Base-by-base conservation (phyloP, 2,329 filamentous ascomycete genomes). In the Blumeria graminis region DNA sequence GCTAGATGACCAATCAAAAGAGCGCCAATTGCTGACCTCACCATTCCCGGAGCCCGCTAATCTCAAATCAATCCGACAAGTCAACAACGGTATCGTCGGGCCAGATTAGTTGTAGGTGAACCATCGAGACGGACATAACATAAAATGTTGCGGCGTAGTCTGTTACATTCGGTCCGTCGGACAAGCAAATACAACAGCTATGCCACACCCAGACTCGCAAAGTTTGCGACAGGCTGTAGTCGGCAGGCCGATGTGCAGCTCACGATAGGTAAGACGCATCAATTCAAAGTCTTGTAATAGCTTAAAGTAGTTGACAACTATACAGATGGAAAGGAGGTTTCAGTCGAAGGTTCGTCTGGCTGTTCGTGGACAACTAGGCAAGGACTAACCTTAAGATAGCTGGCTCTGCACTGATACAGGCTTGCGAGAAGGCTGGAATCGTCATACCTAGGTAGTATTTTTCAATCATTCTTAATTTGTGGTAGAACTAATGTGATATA, bases 341-440 rank as follows among this genome's bases (percentile, higher is more conserved):
- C 88, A 61, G 88, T 98, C 70, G 88, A 95, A 85, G 87, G 88
- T 94, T 82, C 50, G 60, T 60, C 38, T 52, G 33, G 35, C 52
- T 28, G 55, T 28, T 48, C n/a, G 36, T 53, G 14, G 50, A 52
- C 43, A 64, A 65, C 54, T 56, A 60, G 54, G 50, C 5, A 58
- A 35, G 34, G 57, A 5, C 68, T 75, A 66, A 75, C 68, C 58
- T 58, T 65, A 63, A 57, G 66, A 70, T 69, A 94, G 90, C 90
- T 72, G 90, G 90, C 63, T 92, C 92, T 65, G 90, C 92, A 67
- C 78, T 98, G 66, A 98, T 98, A 69, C 92, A 98, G 75, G 92
- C 92, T 68, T 98, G 92, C 75, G 92, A 98, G 74, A 95, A 98
- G 75, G 92, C 90, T 62, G 92, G 92, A 67, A 78, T 76, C 62